Evolutionary conservation across 306 rosid genomes (phyloP), one percentile per base, ranked within the genome.

Genomic region (Herpetospermum pedunculosum): DNA sequence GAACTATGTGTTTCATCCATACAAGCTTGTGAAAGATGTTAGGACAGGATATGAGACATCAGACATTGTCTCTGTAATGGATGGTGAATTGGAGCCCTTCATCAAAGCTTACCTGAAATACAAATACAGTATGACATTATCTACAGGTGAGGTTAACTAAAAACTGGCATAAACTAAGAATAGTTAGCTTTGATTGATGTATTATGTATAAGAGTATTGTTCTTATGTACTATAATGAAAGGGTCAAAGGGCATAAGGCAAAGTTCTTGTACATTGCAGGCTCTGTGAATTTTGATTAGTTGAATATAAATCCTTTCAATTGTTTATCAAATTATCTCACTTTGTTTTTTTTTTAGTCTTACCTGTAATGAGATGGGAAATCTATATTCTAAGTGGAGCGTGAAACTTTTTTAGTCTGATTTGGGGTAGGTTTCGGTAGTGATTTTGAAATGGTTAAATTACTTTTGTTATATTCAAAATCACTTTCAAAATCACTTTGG

Each of bases 1-100:
- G 76, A 91, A 93, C 85, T 93, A 93, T 37, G 97, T 93, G 14
- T 93, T 93, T 79, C 97, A 93, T 86, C 98, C 97, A 0, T 93
- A 93, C 84, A 93, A 93, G 77, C 87, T 93, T 0, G 98, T 93
- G 30, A 93, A 93, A 81, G 98, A 93, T 82, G 97, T 93, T 35
- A 81, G 98, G 77, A 93, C 98, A 0, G 96, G 90, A 49, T 32
- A 78, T 69, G 97, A 93, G 77, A 87, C 96, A 0, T 80, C 98
- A 5, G 98, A 93, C 71, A 69, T 93, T 76, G 70, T 83, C 59
- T 85, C 97, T 69, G 96, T 93, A 60, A 91, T 93, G 97, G 97
- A 93, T 78, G 97, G 98, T 16, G 96, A 93, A 59, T 78, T 93
- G 83, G 98, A 93, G 62, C 85, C 88, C 74, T 91, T 91, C 84